These are phyloP conservation scores for Heritiera littoralis DNA, from an alignment of 345 rosid genomes.

Conservation along the genomic window DNA sequence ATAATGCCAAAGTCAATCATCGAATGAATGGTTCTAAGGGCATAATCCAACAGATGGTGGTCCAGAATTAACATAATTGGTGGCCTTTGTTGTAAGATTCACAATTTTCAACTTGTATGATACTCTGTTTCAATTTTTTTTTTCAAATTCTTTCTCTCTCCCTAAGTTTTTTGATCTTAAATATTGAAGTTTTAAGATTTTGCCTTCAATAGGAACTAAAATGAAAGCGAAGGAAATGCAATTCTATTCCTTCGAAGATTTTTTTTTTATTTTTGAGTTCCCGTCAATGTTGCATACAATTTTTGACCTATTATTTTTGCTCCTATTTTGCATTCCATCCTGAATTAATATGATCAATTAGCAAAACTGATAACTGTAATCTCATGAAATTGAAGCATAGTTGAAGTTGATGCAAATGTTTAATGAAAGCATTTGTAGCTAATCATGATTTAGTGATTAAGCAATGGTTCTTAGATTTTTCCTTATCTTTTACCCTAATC, in stretches of 20 bases:
- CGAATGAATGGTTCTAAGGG: too few species aligned
- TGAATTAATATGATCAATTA: slow-evolving; percentile 9
- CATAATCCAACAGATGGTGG: too few species aligned
- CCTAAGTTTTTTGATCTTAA: too few species aligned
- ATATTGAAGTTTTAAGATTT: background rate
- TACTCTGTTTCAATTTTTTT: too few species aligned
- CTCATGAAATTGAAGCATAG: background rate
- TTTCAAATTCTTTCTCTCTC: too few species aligned
- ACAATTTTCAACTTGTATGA: too few species aligned
- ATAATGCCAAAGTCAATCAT: too few species aligned
- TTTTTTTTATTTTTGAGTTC: slow-evolving; percentile 45
- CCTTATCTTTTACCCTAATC: slow-evolving; percentile 34
- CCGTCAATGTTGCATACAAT: slow-evolving; percentile 29
- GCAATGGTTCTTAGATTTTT: background rate
- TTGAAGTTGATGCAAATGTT: too few species aligned
- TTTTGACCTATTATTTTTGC: slow-evolving; percentile 28
- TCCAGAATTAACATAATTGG: too few species aligned
- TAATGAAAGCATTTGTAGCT: background rate
- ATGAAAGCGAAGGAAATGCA: background rate
- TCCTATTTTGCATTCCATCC: slow-evolving; percentile 32
- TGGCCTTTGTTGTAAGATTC: too few species aligned
- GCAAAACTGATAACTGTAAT: background rate
- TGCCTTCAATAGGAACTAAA: background rate
- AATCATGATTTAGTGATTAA: background rate
- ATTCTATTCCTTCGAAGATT: background rate